phyloP scores from a whole-genome alignment of 129 eudicot species.

The Escallonia rubra region DNA sequence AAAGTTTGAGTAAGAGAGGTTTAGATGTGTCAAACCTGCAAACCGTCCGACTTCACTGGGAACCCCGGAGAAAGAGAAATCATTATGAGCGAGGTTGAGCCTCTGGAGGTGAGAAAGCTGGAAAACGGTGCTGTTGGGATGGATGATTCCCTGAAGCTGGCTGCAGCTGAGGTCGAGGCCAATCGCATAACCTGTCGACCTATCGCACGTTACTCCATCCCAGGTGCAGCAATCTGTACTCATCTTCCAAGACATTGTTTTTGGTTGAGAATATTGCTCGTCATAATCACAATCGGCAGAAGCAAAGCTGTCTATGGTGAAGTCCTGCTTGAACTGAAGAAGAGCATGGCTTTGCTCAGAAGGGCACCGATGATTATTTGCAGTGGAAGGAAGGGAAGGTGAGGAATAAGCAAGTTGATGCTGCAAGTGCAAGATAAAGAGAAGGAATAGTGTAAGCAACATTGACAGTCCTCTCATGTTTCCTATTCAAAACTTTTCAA shows the following conservation, averaged over 20 bases:
- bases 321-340: slow-evolving; percentile 6
- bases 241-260: background rate
- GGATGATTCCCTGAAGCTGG: slow-evolving; percentile 2
- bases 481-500: too few species aligned
- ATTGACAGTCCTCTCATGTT: background rate
- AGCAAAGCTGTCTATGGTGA: background rate
- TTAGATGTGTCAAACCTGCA: background rate
- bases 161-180: background rate
- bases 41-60: background rate
- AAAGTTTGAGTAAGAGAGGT: background rate
- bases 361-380: background rate
- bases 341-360: background rate
- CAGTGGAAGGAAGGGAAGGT: background rate
- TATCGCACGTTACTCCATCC: background rate
- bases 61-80: background rate
- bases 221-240: slow-evolving; percentile 3
- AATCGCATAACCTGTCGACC: background rate
- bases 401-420: background rate
- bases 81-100: background rate
- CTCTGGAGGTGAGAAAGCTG: background rate
- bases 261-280: background rate
- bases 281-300: background rate
- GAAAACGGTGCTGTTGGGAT: background rate
- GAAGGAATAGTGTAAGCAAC: background rate
- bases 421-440: background rate